A percentile compares a stretch with the other conserved stretches of the same genome.
Evolutionary conservation across 768 basidiomycete species (phyloP).

Genomic region (Daedaleopsis nitida): DNA sequence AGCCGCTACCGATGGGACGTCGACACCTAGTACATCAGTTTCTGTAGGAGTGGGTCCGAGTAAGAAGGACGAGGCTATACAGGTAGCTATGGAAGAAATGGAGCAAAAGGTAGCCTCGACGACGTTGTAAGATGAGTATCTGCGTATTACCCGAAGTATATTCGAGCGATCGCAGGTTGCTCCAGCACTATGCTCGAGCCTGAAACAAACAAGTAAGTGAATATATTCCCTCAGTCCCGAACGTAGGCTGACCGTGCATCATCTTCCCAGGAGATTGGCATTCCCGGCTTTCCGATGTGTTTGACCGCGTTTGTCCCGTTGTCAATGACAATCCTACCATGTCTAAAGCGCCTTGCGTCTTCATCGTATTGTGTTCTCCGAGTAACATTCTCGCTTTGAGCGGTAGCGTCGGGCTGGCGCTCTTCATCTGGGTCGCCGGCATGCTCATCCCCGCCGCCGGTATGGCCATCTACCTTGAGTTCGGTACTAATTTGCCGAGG

Average conservation of each 20-base stretch:
- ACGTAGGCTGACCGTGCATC: too few species aligned
- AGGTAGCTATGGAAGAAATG: constrained; percentile 1
- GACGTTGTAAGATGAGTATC: constrained; percentile 1
- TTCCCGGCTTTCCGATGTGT: too few species aligned
- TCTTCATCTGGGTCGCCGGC: constrained; percentile 32
- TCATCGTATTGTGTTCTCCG: constrained; percentile 19
- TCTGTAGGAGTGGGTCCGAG: constrained; percentile 4
- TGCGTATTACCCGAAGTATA: too few species aligned
- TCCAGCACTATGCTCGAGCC: too few species aligned
- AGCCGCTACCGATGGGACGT: not conserved
- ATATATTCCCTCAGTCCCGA: too few species aligned
- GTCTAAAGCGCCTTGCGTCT: too few species aligned
- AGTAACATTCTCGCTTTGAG: constrained; percentile 28
- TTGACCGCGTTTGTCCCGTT: too few species aligned
- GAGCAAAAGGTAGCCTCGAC: constrained; percentile 7
- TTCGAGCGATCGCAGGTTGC: too few species aligned
- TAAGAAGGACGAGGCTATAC: constrained; percentile 5
- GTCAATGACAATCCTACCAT: too few species aligned
- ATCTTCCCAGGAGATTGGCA: too few species aligned
- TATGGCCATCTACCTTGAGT: constrained; percentile 19
- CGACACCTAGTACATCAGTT: not conserved
- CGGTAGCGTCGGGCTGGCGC: constrained; percentile 30
- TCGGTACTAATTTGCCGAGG: constrained; percentile 21
- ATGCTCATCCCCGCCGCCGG: constrained; percentile 25
- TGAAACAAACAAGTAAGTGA: too few species aligned